Evolutionary conservation across 192 early-diverging fungal species (phyloP), one percentile per base, ranked within the genome.

Genomic region (Gaertneriomyces sp.): DNA sequence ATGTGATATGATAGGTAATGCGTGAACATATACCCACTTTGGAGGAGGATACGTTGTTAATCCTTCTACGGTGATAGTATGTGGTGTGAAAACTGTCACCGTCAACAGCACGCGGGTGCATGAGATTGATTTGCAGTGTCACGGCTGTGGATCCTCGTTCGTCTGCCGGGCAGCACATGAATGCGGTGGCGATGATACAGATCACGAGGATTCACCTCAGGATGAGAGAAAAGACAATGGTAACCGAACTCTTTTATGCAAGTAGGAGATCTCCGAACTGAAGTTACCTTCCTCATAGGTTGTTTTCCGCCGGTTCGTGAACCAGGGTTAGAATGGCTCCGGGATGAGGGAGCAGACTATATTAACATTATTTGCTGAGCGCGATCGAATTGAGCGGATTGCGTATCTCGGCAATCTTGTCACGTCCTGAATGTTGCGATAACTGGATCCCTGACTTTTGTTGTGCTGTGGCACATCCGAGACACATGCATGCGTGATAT

Each of bases 251-350:
- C 42, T 42, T 41, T 3, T 4, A 6, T 58, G 20, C 42, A 39
- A 3, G 16, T 1, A 5, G 38, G 8, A 10, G 25, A 1, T 33
- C 11, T 33, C 16, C 1, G 2, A 12, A 12, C 43, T 46, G 17
- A 50, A 47, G 25, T 46, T 40, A 38, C 12, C 45, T 7, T 1
- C 47, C 44, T 10, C 6, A 10, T 1, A 46, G 47, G 6, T 6
- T 7, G 9, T 39, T 33, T 16, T 33, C 38, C 33, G 42, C 33
- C 42, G 6, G 54, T 19, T 61, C 64, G 64, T n/a, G 64, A 25
- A 25, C 54, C 54, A 33, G 66, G 66, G 6, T 16, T 68, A 16
- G 66, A 68, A 41, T 68, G 66, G 66, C 52, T 68, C 11, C 66
- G 58, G 16, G 66, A 68, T 42, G 58, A 60, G 19, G 12, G 33